Evolutionary conservation across 2,329 filamentous ascomycete species (phyloP).

Genomic region (Xylariaceae sp.): DNA sequence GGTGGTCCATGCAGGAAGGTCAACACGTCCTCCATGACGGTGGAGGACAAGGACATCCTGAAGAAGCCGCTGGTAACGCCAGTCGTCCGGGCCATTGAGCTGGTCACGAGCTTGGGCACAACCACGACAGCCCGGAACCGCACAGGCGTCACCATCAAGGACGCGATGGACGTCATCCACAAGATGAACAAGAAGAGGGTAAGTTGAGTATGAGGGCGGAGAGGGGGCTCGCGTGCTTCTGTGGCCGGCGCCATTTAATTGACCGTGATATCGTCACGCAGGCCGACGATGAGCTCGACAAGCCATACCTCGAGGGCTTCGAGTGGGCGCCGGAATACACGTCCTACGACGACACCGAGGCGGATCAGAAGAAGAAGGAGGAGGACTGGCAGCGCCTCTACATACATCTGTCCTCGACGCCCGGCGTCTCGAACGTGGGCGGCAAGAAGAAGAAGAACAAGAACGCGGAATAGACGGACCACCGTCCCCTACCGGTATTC

Average conservation of each 20-base stretch:
- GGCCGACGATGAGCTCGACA: conserved; percentile 86
- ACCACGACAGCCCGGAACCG: conserved; percentile 85
- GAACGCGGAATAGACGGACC: conserved; percentile 37
- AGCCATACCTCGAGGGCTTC: conserved; percentile 84
- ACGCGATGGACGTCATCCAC: conserved; percentile 89
- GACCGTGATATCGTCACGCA: too few relatives aligned
- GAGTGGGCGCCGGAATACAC: conserved; percentile 58
- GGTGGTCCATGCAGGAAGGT: conserved; percentile 64
- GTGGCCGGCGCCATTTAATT: too few relatives aligned
- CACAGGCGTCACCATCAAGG: conserved; percentile 95
- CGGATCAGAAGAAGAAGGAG: conserved; percentile 52
- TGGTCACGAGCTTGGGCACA: conserved; percentile 82
- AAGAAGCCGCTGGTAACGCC: conserved; percentile 75
- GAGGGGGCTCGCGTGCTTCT: too few relatives aligned
- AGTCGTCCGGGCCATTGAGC: conserved; percentile 86
- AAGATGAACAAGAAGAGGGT: conserved; percentile 97
- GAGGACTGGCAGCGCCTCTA: conserved; percentile 83
- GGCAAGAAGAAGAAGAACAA: conserved; percentile 66
- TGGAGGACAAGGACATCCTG: conserved; percentile 80
- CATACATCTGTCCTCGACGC: conserved; percentile 66
- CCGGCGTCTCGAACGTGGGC: conserved; percentile 31
- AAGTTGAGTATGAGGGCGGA: too few relatives aligned
- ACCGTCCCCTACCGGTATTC: conserved; percentile 11
- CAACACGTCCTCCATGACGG: conserved; percentile 69
- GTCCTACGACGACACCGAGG: conserved; percentile 11